Evolutionary conservation across 176 grass and related monocot species (phyloP), one percentile per base, ranked within the genome.

Genomic region (Puccinellia tenuiflora): DNA sequence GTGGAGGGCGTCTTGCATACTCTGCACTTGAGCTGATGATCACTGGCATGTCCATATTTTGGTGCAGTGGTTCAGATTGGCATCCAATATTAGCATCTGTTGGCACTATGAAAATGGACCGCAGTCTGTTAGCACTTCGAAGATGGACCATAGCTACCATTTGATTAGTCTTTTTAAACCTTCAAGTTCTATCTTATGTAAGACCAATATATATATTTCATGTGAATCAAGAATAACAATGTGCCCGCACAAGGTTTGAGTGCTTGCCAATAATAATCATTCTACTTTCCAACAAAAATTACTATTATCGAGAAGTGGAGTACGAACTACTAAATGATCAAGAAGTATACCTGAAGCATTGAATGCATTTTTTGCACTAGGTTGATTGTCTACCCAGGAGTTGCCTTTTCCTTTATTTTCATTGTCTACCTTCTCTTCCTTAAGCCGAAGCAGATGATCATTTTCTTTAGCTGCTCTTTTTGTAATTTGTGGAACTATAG

Each of bases 281-380:
- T 72, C 68, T 10, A 45, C 6, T 70, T 70, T 37, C 1, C 13
- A 52, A 55, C 12, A 50, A 69, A 53, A 40, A 81, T 39, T n/a
- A n/a, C 17, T 69, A 30, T 43, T 59, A 45, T 51, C 29, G 3
- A 78, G 65, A 72, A 42, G 9, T 53, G 51, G 38, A 53, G 18
- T 51, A 31, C 20, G 71, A 46, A 72, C 68, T 72, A 28, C 42
- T 25, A 42, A 62, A 13, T 33, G 26, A 39, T 50, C 25, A 72
- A 63, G 35, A 88, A 34, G 63, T 11, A 68, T 75, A 84, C 87
- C 87, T 80, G 57, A 68, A 88, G 37, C 3, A 65, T 52, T 57
- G 61, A 47, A 66, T 56, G 14, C 26, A 56, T 51, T 71, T 25
- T 71, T 25, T 35, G 38, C 16, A 13, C 66, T 72, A 30, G 35